Percentiles rank a stretch among this genome's conserved stretches.
phyloP scores from a whole-genome alignment of 495 filamentous ascomycete genomes.

The Elaphomyces granulatus region DNA sequence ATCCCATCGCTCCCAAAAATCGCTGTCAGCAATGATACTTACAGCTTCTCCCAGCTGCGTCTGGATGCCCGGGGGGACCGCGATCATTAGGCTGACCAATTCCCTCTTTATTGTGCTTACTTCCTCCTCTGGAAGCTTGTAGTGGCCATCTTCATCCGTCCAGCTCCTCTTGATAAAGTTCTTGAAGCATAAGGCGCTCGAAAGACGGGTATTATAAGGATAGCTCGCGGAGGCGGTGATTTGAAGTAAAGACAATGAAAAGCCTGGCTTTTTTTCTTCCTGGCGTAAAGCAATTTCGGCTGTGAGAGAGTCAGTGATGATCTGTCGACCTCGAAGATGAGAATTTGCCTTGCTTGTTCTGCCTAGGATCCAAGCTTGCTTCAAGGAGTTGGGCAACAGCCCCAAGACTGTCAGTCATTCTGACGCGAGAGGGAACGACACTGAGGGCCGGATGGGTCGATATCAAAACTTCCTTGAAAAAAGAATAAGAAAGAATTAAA shows the following conservation, averaged over 20 bases:
- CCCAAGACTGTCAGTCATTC: slow-evolving; percentile 64
- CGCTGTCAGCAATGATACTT: slow-evolving; percentile 92
- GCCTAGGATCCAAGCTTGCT: slow-evolving; percentile 68
- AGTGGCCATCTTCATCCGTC: slow-evolving; percentile 82
- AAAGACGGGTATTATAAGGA: slow-evolving; percentile 62
- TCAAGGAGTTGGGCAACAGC: slow-evolving; percentile 65
- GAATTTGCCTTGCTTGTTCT: slow-evolving; percentile 72
- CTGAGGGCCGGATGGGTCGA: slow-evolving; percentile 1
- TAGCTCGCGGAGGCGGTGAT: slow-evolving; percentile 63
- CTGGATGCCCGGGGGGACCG: slow-evolving; percentile 72
- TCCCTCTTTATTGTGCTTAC: slow-evolving; percentile 83
- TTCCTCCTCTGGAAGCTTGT: slow-evolving; percentile 69
- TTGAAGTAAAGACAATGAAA: slow-evolving; percentile 74
- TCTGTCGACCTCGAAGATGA: background rate
- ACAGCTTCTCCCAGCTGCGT: slow-evolving; percentile 91
- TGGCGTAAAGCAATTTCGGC: slow-evolving; percentile 65
- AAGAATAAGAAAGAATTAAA: slow-evolving; percentile 1
- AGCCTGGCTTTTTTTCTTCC: slow-evolving; percentile 66
- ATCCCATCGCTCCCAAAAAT: slow-evolving; percentile 94
- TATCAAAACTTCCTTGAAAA: slow-evolving; percentile 4
- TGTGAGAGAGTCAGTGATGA: slow-evolving; percentile 19
- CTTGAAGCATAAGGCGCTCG: slow-evolving; percentile 94
- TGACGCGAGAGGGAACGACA: no score
- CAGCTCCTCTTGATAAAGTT: slow-evolving; percentile 92
- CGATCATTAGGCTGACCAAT: slow-evolving; percentile 92